Percentiles rank a stretch among this genome's conserved stretches.
phyloP scores from a whole-genome alignment of 2,329 filamentous ascomycete species.

The Hypoxylon sp. region DNA sequence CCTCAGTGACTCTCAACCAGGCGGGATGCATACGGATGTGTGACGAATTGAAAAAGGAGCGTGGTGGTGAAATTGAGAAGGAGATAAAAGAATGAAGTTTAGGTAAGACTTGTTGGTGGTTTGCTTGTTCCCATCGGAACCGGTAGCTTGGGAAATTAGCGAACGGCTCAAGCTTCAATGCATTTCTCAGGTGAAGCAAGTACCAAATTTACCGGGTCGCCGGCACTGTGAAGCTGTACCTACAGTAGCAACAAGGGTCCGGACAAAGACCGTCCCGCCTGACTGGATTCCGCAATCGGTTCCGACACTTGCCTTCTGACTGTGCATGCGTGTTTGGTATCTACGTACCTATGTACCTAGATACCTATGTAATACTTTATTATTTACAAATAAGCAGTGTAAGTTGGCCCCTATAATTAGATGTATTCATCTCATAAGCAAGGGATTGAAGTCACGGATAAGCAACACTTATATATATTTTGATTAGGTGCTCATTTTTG shows the following conservation, averaged over 20 bases:
- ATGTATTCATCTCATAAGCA: background rate
- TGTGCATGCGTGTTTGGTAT: background rate
- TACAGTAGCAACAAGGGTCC: conserved; percentile 19
- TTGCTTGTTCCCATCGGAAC: conserved; percentile 18
- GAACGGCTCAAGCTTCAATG: background rate
- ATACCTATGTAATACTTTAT: background rate
- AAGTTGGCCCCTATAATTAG: background rate
- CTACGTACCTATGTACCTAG: background rate
- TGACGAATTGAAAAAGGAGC: conserved; percentile 5
- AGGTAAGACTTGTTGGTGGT: conserved; percentile 10
- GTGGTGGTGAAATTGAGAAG: background rate
- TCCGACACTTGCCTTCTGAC: conserved; percentile 7
- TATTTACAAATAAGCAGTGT: background rate
- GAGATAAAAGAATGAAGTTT: conserved; percentile 3
- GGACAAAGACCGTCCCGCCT: conserved; percentile 11
- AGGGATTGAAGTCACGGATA: background rate
- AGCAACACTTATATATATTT: background rate
- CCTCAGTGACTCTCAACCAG: conserved; percentile 11
- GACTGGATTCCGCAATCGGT: conserved; percentile 16
- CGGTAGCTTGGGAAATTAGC: conserved; percentile 26
- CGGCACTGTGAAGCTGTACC: conserved; percentile 7
- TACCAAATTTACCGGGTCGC: conserved; percentile 5
- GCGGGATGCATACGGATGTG: conserved; percentile 13
- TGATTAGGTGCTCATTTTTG: background rate
- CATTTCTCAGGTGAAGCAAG: background rate